Evolutionary conservation across 192 early-diverging fungal species (phyloP).

Genomic region (Chytriomyces hyalinus): DNA sequence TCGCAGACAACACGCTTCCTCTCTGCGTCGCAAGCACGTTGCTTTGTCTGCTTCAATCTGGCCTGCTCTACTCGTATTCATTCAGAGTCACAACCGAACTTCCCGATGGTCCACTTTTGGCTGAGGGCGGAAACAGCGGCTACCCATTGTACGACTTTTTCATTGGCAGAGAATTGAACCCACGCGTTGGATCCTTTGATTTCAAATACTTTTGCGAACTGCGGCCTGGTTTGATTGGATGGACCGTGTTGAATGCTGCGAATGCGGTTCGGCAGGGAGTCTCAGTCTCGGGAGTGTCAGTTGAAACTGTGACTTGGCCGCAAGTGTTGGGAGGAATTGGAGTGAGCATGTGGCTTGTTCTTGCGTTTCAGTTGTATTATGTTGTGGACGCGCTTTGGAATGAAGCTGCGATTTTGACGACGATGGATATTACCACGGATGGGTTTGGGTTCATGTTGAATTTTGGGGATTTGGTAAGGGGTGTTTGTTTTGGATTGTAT

Average conservation of each 20-base stretch:
- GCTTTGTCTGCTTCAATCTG: constrained; percentile 67
- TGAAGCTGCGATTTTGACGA: constrained; percentile 85
- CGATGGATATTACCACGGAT: constrained; percentile 97
- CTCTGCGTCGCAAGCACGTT: constrained; percentile 68
- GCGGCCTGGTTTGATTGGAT: constrained; percentile 90
- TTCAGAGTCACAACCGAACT: constrained; percentile 57
- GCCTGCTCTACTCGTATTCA: constrained; percentile 69
- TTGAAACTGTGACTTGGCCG: constrained; percentile 1
- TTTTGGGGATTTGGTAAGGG: constrained; percentile 47
- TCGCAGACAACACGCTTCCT: constrained; percentile 79
- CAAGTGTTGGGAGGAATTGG: constrained; percentile 52
- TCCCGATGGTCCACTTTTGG: constrained; percentile 62
- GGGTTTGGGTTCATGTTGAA: constrained; percentile 82
- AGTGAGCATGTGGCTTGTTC: constrained; percentile 77
- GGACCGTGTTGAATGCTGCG: constrained; percentile 79
- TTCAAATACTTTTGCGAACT: constrained; percentile 95
- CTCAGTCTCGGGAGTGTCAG: neutral
- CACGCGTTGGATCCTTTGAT: constrained; percentile 76
- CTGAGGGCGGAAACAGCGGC: constrained; percentile 89
- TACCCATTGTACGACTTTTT: constrained; percentile 91
- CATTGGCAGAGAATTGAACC: constrained; percentile 96
- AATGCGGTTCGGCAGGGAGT: constrained; percentile 75
- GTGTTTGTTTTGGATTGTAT: neutral
- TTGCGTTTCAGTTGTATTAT: constrained; percentile 81
- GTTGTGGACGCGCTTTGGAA: constrained; percentile 84